Base-by-base conservation (phyloP, 1,284 basidiomycete species). In the Thecaphora thlaspeos region DNA sequence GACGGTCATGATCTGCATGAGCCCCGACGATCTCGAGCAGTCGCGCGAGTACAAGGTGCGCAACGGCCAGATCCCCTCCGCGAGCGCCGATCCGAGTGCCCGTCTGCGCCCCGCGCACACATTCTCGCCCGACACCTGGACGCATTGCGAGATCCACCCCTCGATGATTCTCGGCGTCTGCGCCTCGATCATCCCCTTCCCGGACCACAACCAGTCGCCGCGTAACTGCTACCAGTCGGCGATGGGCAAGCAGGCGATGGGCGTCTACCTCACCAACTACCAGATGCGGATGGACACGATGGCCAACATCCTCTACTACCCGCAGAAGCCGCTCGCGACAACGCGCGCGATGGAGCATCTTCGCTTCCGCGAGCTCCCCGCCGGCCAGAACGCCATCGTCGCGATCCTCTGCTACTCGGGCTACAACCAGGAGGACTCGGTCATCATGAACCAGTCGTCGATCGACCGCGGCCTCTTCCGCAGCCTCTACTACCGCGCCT, bases 171-270 rank as follows among this genome's bases (percentile, higher is more conserved):
- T 99, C 17, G 95, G 95, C 9, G 95, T 93, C 18, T 94, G 97
- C 39, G 95, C 95, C 7, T 94, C 95, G 36, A 84, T 99, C 19
- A 98, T 99, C 74, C 95, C 95, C 10, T 99, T 98, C 76, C 95
- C 96, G 0, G 95, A 99, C 77, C 95, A 99, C 80, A 98, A 99
- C 76, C 96, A 99, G 78, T 97, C 93, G 2, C 95, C 96, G 4
- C 87, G 95, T 51, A 97, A 98, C 76, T 98, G 94, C 2, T 98
- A 98, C n/a, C 70, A 99, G 82, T 98, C 94, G 77, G 95, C 95
- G 48, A 99, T 98, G 95, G 95, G 95, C 61, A 99, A 99, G 82
- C 95, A 99, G 82, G 95, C 95, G 0, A 97, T 98, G 61, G 95
- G 95, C n/a, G 93, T 92, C 2, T 98, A 98, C 67, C 94, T 87